Conservation (phyloP, 306 rosid genomes). For the Ammopiptanthus mongolicus region DNA sequence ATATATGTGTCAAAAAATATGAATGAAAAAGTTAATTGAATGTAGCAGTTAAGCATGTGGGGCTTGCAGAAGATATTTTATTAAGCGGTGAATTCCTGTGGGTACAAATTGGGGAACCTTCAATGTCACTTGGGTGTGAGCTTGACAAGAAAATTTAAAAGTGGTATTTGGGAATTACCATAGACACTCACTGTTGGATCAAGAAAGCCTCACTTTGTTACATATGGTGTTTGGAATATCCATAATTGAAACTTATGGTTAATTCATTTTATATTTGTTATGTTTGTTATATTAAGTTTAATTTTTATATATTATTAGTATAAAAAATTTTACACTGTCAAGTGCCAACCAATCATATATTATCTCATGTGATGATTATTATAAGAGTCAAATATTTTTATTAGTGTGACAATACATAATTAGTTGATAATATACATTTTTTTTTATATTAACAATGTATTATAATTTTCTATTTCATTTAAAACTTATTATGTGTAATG, state of each 20-base stretch:
- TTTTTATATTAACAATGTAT: no score
- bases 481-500: no score
- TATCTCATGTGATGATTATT: no score
- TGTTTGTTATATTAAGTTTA: not conserved
- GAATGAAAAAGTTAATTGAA: constrained; percentile 3
- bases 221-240: not conserved
- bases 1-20: not conserved
- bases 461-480: no score
- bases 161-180: not conserved
- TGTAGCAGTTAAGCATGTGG: constrained; percentile 42
- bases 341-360: no score
- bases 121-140: constrained; percentile 45
- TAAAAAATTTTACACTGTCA: no score
- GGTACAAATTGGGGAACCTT: constrained; percentile 28
- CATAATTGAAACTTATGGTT: no score
- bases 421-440: no score
- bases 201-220: not conserved
- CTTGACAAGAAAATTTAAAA: constrained; percentile 3
- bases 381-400: no score
- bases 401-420: no score
- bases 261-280: not conserved
- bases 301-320: no score
- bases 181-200: not conserved
- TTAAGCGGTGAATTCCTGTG: constrained; percentile 11
- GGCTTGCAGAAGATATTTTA: constrained; percentile 22